Percentiles rank a stretch among this genome's conserved stretches.
Evolutionary conservation across 495 filamentous ascomycete species (phyloP).

Genomic region (Hypoxylon lienhwacheense): DNA sequence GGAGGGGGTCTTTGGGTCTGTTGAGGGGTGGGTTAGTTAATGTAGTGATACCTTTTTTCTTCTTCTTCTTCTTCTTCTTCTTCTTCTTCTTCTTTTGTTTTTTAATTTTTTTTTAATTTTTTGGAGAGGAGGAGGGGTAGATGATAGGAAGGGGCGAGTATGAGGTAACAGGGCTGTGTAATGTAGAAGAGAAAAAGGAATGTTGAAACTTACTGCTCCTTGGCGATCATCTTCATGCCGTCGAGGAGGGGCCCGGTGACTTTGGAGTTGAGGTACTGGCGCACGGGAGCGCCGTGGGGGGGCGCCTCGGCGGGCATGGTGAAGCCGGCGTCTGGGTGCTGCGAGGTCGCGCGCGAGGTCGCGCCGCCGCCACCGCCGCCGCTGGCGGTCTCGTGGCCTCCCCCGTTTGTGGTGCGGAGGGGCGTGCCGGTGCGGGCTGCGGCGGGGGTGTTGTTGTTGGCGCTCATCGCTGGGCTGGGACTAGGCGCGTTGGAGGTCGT

Average conservation of each 20-base stretch:
- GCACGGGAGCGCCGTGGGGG: constrained; percentile 78
- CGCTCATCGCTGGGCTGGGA: constrained; percentile 44
- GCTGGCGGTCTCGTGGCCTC: neutral
- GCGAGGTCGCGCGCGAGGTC: constrained; percentile 53
- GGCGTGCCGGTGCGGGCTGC: constrained; percentile 47
- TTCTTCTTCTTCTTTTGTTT: too few relatives aligned
- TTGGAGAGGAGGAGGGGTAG: neutral
- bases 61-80: too few relatives aligned
- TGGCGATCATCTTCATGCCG: constrained; percentile 86
- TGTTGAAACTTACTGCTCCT: constrained; percentile 69
- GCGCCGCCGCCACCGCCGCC: constrained; percentile 18
- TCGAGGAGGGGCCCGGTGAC: constrained; percentile 83
- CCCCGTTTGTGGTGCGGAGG: constrained; percentile 32
- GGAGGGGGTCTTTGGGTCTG: constrained; percentile 81
- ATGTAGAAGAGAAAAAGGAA: neutral
- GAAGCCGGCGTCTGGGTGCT: constrained; percentile 53
- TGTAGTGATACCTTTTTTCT: too few relatives aligned
- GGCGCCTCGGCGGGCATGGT: constrained; percentile 57
- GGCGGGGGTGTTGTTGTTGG: constrained; percentile 35
- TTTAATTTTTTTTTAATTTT: too few relatives aligned
- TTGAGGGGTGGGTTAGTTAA: neutral
- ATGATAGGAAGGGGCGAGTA: too few relatives aligned
- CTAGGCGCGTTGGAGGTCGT: constrained; percentile 37
- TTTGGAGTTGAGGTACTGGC: constrained; percentile 87
- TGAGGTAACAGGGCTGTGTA: too few relatives aligned